Percentiles rank a stretch among this genome's conserved stretches.
phyloP scores from a whole-genome alignment of 306 rosid species.

The Sophora flavescens region DNA sequence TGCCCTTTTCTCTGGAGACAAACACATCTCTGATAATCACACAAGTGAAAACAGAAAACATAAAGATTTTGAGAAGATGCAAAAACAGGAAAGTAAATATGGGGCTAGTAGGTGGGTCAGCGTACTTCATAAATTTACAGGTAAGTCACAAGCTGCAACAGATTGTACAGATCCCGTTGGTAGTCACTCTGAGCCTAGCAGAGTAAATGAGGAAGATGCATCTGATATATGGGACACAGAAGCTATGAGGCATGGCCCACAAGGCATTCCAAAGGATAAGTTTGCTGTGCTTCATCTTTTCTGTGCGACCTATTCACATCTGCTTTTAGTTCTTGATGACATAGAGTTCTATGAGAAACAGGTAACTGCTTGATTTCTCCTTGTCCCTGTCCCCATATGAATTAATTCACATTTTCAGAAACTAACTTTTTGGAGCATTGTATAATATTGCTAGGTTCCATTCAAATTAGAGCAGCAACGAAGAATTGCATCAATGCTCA shows the following conservation, averaged over 20 bases:
- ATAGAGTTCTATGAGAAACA: constrained; percentile 97
- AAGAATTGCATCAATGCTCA: constrained; percentile 81
- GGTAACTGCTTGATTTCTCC: constrained; percentile 54
- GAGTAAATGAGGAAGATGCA: constrained; percentile 57
- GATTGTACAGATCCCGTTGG: constrained; percentile 48
- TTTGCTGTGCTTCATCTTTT: constrained; percentile 87
- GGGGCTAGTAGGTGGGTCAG: constrained; percentile 82
- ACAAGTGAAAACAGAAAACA: constrained; percentile 53
- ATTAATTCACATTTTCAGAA: constrained; percentile 30
- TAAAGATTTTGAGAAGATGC: constrained; percentile 58
- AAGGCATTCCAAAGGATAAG: constrained; percentile 76
- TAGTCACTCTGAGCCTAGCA: constrained; percentile 61
- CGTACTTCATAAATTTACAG: constrained; percentile 76
- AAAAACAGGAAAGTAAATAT: constrained; percentile 63
- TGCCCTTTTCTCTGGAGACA: constrained; percentile 63
- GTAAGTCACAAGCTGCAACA: constrained; percentile 67
- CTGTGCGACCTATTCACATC: constrained; percentile 92
- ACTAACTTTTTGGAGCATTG: constrained; percentile 47
- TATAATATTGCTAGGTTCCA: constrained; percentile 71
- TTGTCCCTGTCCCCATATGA: constrained; percentile 21
- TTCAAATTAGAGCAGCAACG: constrained; percentile 91
- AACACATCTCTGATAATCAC: constrained; percentile 47
- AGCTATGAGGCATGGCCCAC: constrained; percentile 80
- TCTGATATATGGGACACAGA: constrained; percentile 81
- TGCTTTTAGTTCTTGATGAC: constrained; percentile 94